Evolutionary conservation across 2,329 filamentous ascomycete species (phyloP), one percentile per base, ranked within the genome.

Genomic region (Dothiorella sarmentorum): DNA sequence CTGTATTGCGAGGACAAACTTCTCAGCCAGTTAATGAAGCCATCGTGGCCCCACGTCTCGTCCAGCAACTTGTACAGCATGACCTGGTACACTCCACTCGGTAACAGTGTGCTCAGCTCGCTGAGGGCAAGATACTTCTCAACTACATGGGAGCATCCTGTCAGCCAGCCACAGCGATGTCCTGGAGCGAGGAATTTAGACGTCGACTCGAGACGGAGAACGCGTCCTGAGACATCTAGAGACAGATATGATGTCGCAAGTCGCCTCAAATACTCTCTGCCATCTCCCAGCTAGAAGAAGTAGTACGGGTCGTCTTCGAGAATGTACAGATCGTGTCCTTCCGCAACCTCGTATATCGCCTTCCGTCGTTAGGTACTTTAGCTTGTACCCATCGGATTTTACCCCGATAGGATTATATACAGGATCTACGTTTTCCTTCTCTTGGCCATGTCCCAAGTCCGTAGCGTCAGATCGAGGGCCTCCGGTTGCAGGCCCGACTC

Each of bases 121-220:
- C 60, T 63, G 17, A 66, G 61, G 7, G 58, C 29, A 6, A 69
- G 45, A 56, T 71, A 70, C 31, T 66, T 66, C 31, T 65, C 52
- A 3, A 71, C 62, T 15, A 70, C 61, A 26, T 68, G 63, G 15
- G 62, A 55, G 33, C 51, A 62, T n/a, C 61, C 69, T 2, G 67
- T 70, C 24, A 71, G 42, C 70, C 70, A 73, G 7, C 68, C 70
- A 20, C 56, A 61, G 2, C 70, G 63, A 7, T 70, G 61, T 10
- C 70, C 70, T 20, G 69, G 69, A 0, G 68, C 66, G 13, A 72
- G 49, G 13, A 71, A 68, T 59, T 73, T 73, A 7, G 70, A 70
- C 0, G 64, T 64, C 1, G 69, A 63, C 35, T 72, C 70, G 4
- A 73, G 57, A 1, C 70, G 66, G 4, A 72, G 35, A 2, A 72